These are phyloP conservation scores for Colletotrichum sp. DNA, from an alignment of 2,329 filamentous ascomycete species.

Conservation along the genomic window DNA sequence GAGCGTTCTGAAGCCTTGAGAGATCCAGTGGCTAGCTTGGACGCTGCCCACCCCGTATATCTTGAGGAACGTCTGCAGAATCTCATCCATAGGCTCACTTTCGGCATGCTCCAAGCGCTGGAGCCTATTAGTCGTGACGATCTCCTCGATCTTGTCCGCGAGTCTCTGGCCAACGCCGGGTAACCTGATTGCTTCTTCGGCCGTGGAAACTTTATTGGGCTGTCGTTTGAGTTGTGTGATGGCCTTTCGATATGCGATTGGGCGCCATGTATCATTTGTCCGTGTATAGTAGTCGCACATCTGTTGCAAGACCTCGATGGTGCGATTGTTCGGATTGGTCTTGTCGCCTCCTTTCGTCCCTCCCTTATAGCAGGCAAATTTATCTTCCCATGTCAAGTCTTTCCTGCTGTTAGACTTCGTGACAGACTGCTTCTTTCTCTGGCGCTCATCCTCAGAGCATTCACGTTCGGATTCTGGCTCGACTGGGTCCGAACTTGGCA, in stretches of 20 bases:
- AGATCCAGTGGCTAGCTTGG: slow-evolving; percentile 78
- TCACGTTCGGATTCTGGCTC: slow-evolving; percentile 19
- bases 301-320: slow-evolving; percentile 77
- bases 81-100: slow-evolving; percentile 67
- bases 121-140: slow-evolving; percentile 75
- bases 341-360: slow-evolving; percentile 47
- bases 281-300: slow-evolving; percentile 82
- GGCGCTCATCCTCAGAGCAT: slow-evolving; percentile 31
- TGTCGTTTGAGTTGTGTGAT: slow-evolving; percentile 77
- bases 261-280: slow-evolving; percentile 79
- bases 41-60: slow-evolving; percentile 79
- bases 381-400: slow-evolving; percentile 45
- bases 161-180: slow-evolving; percentile 74
- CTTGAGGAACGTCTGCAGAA: slow-evolving; percentile 73
- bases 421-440: slow-evolving; percentile 27
- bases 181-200: slow-evolving; percentile 70
- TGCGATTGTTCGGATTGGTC: slow-evolving; percentile 74
- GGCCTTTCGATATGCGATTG: slow-evolving; percentile 76
- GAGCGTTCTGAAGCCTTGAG: slow-evolving; percentile 75
- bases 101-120: slow-evolving; percentile 74
- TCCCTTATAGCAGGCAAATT: slow-evolving; percentile 60
- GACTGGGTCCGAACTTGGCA: slow-evolving; percentile 22
- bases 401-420: slow-evolving; percentile 29
- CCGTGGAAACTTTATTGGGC: slow-evolving; percentile 66
- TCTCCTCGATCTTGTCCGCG: slow-evolving; percentile 89